These are phyloP conservation scores for Neurospora sp. DNA, from an alignment of 495 filamentous ascomycete genomes.

Conservation along the genomic window DNA sequence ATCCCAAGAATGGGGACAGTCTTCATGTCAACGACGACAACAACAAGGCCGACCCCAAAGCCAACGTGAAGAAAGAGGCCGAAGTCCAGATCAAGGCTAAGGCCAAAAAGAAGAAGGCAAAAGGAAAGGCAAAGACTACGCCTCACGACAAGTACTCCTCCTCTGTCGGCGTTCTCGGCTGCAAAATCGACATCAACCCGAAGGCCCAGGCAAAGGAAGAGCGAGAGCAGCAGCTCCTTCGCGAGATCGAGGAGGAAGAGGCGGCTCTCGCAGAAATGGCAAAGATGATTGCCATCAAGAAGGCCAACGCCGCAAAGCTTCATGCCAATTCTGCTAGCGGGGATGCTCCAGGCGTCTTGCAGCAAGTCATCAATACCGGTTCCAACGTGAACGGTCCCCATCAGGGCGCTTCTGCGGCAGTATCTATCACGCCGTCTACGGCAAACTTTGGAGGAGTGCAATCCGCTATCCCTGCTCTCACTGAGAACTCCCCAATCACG, in stretches of 20 bases:
- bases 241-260: background rate
- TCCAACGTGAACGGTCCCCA: background rate
- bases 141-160: no score
- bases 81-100: background rate
- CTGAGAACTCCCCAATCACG: background rate
- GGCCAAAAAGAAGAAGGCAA: no score
- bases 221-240: background rate
- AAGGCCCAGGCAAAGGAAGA: no score
- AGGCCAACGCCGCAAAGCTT: background rate
- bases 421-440: background rate
- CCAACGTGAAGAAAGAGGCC: background rate
- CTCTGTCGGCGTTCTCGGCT: no score
- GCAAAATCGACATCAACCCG: no score
- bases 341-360: background rate
- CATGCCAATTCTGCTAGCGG: background rate
- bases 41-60: conserved; percentile 27
- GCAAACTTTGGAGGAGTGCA: background rate
- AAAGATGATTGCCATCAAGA: background rate
- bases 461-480: background rate
- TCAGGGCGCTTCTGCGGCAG: background rate
- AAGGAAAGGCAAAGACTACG: no score
- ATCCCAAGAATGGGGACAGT: conserved; percentile 89
- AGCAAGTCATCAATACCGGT: background rate
- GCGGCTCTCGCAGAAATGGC: background rate
- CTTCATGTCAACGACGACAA: conserved; percentile 40